Evolutionary conservation across 768 basidiomycete species (phyloP).

Genomic region (Tulasnella sp.): DNA sequence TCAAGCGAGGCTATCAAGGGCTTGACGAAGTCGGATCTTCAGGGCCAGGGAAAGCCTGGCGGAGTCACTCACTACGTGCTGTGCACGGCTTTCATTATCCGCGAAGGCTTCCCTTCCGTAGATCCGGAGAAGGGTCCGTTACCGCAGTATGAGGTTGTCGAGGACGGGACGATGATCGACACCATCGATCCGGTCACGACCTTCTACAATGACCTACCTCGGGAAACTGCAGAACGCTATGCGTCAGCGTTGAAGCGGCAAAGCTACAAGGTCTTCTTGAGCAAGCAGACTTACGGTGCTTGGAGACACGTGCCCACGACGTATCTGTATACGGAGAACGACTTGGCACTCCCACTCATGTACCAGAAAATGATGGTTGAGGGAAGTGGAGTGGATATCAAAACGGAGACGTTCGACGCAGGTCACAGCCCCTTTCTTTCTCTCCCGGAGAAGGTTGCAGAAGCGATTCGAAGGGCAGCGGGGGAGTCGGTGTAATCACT

Average conservation of each 20-base stretch:
- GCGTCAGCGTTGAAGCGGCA: not conserved
- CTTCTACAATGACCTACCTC: not conserved
- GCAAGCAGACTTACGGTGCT: not conserved
- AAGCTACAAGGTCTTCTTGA: constrained; percentile 4
- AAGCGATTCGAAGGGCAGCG: not conserved
- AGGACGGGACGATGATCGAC: not conserved
- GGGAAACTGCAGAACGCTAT: not conserved
- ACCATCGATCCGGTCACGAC: not conserved
- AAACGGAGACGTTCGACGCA: not conserved
- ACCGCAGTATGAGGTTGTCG: not conserved
- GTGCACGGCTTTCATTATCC: not conserved
- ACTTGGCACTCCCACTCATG: not conserved
- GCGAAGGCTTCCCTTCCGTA: not conserved
- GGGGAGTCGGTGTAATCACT: not conserved
- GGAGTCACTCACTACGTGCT: not conserved
- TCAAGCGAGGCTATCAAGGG: not conserved
- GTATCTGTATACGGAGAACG: not conserved
- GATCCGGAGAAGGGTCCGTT: not conserved
- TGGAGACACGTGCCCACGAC: not conserved
- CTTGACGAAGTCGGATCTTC: not conserved
- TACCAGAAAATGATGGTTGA: not conserved
- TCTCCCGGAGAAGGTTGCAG: not conserved
- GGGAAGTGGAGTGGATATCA: not conserved
- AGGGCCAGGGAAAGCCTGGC: not conserved
- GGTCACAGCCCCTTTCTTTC: not conserved